These are phyloP conservation scores for Cadophora sp. DNA, from an alignment of 2,329 filamentous ascomycete species.

Conservation along the genomic window DNA sequence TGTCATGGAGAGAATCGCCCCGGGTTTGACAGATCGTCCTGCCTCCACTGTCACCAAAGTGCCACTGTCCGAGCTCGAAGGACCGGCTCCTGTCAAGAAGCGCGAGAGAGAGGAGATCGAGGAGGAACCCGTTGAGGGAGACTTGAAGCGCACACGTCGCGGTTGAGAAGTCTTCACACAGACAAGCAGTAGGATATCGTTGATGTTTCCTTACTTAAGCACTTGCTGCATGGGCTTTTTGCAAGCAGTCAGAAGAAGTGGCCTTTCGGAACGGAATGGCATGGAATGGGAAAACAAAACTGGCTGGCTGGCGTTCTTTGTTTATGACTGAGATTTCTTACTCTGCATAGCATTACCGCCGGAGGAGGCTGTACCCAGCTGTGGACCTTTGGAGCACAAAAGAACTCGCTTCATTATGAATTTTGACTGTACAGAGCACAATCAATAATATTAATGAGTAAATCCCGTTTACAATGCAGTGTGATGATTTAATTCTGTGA, in stretches of 20 bases:
- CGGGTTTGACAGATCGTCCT: not conserved
- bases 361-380: not conserved
- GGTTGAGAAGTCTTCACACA: not conserved
- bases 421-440: constrained; percentile 14
- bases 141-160: constrained; percentile 26
- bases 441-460: constrained; percentile 3
- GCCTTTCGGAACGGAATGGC: constrained; percentile 2
- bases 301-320: constrained; percentile 5
- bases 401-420: not conserved
- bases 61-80: not conserved
- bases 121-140: constrained; percentile 17
- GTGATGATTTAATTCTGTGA: not conserved
- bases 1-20: constrained; percentile 20
- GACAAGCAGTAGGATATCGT: not conserved
- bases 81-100: constrained; percentile 21
- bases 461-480: not conserved
- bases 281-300: not conserved
- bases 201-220: not conserved
- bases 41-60: constrained; percentile 12
- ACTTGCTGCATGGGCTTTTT: not conserved
- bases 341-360: constrained; percentile 10
- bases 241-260: not conserved
- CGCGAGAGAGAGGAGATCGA: constrained; percentile 23
- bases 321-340: not conserved
- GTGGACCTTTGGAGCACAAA: constrained; percentile 3